Evolutionary conservation across 164 flowering plant species (phyloP).

Genomic region (Pachysandra terminalis): DNA sequence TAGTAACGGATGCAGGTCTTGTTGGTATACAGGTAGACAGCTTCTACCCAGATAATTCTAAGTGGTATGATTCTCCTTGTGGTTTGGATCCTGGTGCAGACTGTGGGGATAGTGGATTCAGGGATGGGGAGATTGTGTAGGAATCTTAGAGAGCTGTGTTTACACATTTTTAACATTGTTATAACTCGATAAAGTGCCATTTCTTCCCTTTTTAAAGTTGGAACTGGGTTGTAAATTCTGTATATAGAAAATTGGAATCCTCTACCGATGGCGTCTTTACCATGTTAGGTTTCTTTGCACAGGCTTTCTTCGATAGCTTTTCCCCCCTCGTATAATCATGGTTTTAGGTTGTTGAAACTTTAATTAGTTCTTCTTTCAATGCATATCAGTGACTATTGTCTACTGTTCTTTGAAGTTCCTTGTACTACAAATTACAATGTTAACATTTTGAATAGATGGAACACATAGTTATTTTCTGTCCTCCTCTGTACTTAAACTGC

Average conservation of each 20-base stretch:
- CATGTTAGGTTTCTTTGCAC: slow-evolving; percentile 40
- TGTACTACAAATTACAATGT: no score
- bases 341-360: slow-evolving; percentile 4
- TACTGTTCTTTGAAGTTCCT: background rate
- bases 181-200: slow-evolving; percentile 24
- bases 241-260: slow-evolving; percentile 43
- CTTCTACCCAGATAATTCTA: slow-evolving; percentile 83
- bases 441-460: no score
- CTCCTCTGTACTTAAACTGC: background rate
- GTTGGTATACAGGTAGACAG: slow-evolving; percentile 83
- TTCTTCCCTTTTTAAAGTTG: slow-evolving; percentile 25
- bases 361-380: slow-evolving; percentile 6
- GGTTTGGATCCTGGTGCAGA: slow-evolving; percentile 73
- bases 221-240: slow-evolving; percentile 60
- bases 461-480: background rate
- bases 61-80: slow-evolving; percentile 97
- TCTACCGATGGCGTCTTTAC: slow-evolving; percentile 25
- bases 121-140: slow-evolving; percentile 74
- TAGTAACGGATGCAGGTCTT: slow-evolving; percentile 72
- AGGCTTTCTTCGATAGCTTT: slow-evolving; percentile 28
- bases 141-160: slow-evolving; percentile 19
- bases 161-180: slow-evolving; percentile 32
- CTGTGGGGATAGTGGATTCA: slow-evolving; percentile 72
- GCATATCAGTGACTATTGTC: slow-evolving; percentile 5
- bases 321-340: slow-evolving; percentile 17